Evolutionary conservation across 306 rosid genomes (phyloP).

Genomic region (Aeschynomene evenia): DNA sequence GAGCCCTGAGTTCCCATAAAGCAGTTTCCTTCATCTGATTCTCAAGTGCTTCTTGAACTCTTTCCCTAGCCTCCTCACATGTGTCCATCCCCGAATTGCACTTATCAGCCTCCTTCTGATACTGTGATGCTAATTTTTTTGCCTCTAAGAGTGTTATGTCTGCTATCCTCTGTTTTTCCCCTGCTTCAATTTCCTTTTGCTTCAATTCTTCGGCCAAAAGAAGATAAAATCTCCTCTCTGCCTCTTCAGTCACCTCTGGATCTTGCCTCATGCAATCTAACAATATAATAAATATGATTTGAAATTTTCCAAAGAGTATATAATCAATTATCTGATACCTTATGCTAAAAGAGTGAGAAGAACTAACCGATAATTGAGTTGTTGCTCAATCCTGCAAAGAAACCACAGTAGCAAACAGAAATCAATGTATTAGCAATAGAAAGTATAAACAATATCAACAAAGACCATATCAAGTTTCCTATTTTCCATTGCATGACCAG

Average conservation of each 20-base stretch:
- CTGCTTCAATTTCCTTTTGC: slow-evolving; percentile 47
- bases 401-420: slow-evolving; percentile 2
- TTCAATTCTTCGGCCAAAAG: slow-evolving; percentile 47
- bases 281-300: not conserved
- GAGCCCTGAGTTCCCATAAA: slow-evolving; percentile 58
- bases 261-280: slow-evolving; percentile 58
- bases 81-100: slow-evolving; percentile 65
- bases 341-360: not conserved
- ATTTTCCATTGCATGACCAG: not conserved
- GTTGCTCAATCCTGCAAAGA: slow-evolving; percentile 47
- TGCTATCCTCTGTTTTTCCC: slow-evolving; percentile 39
- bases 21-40: slow-evolving; percentile 48
- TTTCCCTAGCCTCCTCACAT: slow-evolving; percentile 57
- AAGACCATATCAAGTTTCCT: not conserved
- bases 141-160: slow-evolving; percentile 49
- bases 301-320: not conserved
- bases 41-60: slow-evolving; percentile 43
- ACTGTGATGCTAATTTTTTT: slow-evolving; percentile 52
- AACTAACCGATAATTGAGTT: slow-evolving; percentile 45
- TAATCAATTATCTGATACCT: not conserved
- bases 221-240: slow-evolving; percentile 39
- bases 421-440: slow-evolving; percentile 15
- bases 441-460: slow-evolving; percentile 8
- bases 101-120: slow-evolving; percentile 61
- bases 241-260: slow-evolving; percentile 47